Evolutionary conservation across 345 rosid genomes (phyloP), one percentile per base, ranked within the genome.

Genomic region (Camelina neglecta): DNA sequence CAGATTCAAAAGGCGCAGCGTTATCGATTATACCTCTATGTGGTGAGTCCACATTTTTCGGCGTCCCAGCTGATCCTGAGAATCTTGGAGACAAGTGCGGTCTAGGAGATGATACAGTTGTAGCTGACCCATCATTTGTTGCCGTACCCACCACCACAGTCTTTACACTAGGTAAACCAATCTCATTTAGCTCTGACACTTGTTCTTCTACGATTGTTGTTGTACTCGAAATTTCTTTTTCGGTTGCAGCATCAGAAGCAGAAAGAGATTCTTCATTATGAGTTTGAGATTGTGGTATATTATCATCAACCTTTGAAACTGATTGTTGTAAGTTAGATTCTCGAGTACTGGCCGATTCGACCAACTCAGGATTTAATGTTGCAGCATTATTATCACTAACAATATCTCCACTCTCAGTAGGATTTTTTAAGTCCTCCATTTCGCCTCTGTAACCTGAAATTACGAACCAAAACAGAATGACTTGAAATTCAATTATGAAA

Each of bases 1-100:
- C 98, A 4, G 98, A 93, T 78, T 93, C 97, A 67, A 93, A 80
- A 41, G 98, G 98, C n/a, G 96, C 89, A 11, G 87, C 82, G 20
- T 96, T 91, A 69, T 93, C 97, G 62, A 93, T 87, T 64, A 87
- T 71, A 53, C 96, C 96, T 81, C 80, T 83, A 65, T 67, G 81
- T 64, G 75, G 68, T 64, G 75, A 71, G 33, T 81, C 85, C 8
- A 44, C 29, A 18, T 41, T 36, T 57, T 73, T 75, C 5, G 75
- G 75, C 7, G 82, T 61, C 35, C 57, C 76, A 35, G 26, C 3
- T 26, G 26, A 21, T 21, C 23, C 23, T 21, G 23, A 21, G 23
- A 21, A 21, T 21, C 23, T 21, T 21, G 23, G 23, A 21, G 23
- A 21, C 23, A 21, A 21, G 2, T 21, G 23, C 23, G 23, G 23